Base-by-base conservation (phyloP, 768 basidiomycete species). In the Suillus subluteus region DNA sequence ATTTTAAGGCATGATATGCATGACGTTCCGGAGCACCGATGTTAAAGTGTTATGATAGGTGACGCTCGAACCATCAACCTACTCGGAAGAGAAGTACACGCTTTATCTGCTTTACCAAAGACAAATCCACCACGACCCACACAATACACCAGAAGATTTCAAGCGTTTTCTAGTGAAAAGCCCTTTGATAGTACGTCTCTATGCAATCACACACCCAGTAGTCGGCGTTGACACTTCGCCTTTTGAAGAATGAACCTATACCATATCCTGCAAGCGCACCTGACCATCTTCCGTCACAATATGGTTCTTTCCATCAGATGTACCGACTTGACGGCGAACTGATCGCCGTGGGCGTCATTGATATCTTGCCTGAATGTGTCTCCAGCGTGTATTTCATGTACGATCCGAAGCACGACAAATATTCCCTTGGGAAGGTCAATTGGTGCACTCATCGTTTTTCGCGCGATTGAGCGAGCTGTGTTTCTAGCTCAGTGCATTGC, bases 221-320 rank as follows among this genome's bases (percentile, higher is more conserved):
- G 0, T 18, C n/a, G 21, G 23, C 30, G 6, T 37, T 62, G 54
- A 66, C 58, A 68, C 65, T 44, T 63, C 55, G 43, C 63, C 16
- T 41, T 23, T 13, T 65, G 43, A 67, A 94, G 93, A 63, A 70
- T 64, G 84, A 87, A 71, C 79, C 83, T 30, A 95, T 92, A 70
- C 83, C 82, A 18, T 95, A 91, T 74, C 65, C 78, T 6, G 76
- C 73, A 1, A 62, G 75, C 0, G 83, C 83, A 0, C 86, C 88
- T 21, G 65, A 67, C 3, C 84, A 90, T 71, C 82, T 97, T 12
- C 95, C 96, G 0, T 73, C 67, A n/a, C 78, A 86, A 18, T 98
- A 95, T 76, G 97, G 97, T n/a, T 91, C 94, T 30, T 94, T 95
- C 76, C 97, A 99, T 73, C 95, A 95, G 71, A 79, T 95, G 54